Conservation (phyloP, 2,329 filamentous ascomycete species). For the Aspergillus candidus region DNA sequence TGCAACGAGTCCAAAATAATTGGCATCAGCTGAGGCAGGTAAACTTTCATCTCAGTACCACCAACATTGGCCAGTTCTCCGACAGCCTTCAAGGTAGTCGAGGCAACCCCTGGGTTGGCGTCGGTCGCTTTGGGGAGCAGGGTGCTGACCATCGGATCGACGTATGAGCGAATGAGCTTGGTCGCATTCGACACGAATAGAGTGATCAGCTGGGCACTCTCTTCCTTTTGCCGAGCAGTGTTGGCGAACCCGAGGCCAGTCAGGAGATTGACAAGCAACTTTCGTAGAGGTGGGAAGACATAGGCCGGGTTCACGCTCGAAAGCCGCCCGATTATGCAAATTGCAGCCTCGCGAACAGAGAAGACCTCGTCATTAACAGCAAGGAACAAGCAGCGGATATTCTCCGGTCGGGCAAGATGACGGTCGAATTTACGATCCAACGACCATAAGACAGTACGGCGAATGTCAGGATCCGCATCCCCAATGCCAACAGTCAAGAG, state of each 20-base stretch:
- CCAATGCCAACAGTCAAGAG: slow-evolving; percentile 91
- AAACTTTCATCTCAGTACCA: slow-evolving; percentile 85
- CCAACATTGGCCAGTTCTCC: slow-evolving; percentile 92
- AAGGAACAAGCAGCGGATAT: slow-evolving; percentile 90
- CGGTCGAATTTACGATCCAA: slow-evolving; percentile 91
- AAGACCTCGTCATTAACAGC: slow-evolving; percentile 95
- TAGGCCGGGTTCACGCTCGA: slow-evolving; percentile 92
- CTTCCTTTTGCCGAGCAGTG: slow-evolving; percentile 88
- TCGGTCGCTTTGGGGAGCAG: slow-evolving; percentile 91
- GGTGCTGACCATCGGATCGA: slow-evolving; percentile 91
- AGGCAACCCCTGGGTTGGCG: slow-evolving; percentile 76
- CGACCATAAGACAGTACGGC: slow-evolving; percentile 78
- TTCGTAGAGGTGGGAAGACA: slow-evolving; percentile 90
- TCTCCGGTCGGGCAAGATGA: slow-evolving; percentile 95
- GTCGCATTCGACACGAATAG: slow-evolving; percentile 90
- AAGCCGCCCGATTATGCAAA: slow-evolving; percentile 90
- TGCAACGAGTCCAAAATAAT: slow-evolving; percentile 91
- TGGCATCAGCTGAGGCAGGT: slow-evolving; percentile 88
- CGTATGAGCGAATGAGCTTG: slow-evolving; percentile 88
- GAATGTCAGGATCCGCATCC: slow-evolving; percentile 82
- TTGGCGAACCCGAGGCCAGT: slow-evolving; percentile 96
- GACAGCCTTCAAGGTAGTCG: slow-evolving; percentile 90
- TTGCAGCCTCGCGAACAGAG: slow-evolving; percentile 84
- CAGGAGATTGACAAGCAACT: slow-evolving; percentile 90
- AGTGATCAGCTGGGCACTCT: slow-evolving; percentile 88